Conservation (phyloP, 73 alveolate species). For the Stentor roeselii region DNA sequence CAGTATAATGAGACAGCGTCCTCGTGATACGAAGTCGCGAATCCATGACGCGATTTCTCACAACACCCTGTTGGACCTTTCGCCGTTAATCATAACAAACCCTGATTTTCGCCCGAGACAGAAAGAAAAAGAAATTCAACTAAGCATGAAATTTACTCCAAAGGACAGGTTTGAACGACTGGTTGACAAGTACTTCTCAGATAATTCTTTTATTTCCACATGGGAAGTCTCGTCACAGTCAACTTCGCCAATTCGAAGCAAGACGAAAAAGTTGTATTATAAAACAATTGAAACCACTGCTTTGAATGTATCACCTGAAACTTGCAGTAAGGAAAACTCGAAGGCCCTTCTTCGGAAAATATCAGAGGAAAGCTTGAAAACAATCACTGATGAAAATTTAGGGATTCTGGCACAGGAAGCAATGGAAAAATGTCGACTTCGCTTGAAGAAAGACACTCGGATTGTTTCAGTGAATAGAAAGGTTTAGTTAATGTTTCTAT, state of each 20-base stretch:
- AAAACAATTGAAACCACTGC: constrained; percentile 15
- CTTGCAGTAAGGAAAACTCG: not conserved
- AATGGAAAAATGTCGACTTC: not conserved
- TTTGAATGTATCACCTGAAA: not conserved
- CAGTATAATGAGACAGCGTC: not conserved
- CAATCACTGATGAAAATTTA: not conserved
- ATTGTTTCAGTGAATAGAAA: not conserved
- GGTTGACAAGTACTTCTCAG: constrained; percentile 18
- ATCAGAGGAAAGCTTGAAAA: not conserved
- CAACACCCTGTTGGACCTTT: not conserved
- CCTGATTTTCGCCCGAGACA: constrained; percentile 25
- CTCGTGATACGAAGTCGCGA: not conserved
- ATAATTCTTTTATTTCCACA: not conserved
- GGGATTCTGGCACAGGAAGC: not conserved
- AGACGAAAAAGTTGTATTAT: not conserved
- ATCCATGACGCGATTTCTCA: not conserved
- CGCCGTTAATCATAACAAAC: not conserved
- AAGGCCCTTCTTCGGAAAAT: not conserved
- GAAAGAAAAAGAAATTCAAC: constrained; percentile 33
- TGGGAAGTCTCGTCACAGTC: not conserved
- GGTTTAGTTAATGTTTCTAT: not conserved
- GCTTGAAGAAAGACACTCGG: not conserved
- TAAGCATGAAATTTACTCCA: constrained; percentile 40
- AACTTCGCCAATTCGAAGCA: constrained; percentile 1
- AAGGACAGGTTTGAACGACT: constrained; percentile 31